These are phyloP conservation scores for Aspergillus tubingensis DNA, from an alignment of 2,329 filamentous ascomycete genomes.

Conservation along the genomic window DNA sequence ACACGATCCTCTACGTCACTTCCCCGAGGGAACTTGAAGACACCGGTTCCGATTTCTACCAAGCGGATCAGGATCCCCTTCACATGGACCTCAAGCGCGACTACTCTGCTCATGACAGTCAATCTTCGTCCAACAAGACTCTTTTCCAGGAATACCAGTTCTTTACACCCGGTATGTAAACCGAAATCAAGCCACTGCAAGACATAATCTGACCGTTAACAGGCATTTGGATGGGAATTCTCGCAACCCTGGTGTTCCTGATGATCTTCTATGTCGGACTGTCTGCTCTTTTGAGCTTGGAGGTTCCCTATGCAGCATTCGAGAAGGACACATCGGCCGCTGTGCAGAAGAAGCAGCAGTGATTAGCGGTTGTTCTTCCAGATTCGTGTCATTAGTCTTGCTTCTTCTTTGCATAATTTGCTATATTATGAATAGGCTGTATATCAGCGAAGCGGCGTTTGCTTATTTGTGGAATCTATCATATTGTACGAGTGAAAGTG, in stretches of 20 bases:
- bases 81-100: conserved; percentile 76
- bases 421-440: conserved; percentile 1
- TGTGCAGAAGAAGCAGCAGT: conserved; percentile 79
- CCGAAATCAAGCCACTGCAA: background rate
- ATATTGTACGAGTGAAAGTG: background rate
- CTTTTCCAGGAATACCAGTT: conserved; percentile 91
- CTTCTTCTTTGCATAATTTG: conserved; percentile 4
- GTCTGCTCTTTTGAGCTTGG: conserved; percentile 72
- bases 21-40: conserved; percentile 52
- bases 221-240: conserved; percentile 88
- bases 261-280: conserved; percentile 78
- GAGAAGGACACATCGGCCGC: conserved; percentile 93
- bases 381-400: conserved; percentile 2
- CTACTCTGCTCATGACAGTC: conserved; percentile 35
- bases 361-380: conserved; percentile 16
- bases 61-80: conserved; percentile 61
- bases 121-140: conserved; percentile 44
- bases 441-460: background rate
- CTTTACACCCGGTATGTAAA: conserved; percentile 72
- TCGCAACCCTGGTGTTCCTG: conserved; percentile 70
- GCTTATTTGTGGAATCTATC: background rate
- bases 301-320: conserved; percentile 92
- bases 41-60: conserved; percentile 54
- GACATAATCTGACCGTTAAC: conserved; percentile 9
- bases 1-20: conserved; percentile 76